Evolutionary conservation across 176 grass and related monocot species (phyloP).

Genomic region (Oryza glaberrima): DNA sequence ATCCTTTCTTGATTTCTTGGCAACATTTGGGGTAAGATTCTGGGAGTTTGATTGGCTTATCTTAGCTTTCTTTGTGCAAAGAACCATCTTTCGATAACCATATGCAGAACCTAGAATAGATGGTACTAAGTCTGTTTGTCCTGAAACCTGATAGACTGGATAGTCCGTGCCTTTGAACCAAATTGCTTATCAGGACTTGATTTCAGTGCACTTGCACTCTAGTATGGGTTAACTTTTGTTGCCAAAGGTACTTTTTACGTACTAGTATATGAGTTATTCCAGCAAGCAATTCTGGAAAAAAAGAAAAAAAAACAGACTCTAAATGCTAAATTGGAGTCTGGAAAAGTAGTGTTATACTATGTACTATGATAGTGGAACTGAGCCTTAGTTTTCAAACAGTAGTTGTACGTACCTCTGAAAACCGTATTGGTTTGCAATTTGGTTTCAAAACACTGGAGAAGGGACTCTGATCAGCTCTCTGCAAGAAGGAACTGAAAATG

Average conservation of each 20-base stretch:
- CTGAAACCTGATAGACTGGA: background rate
- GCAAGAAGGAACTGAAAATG: background rate
- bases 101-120: background rate
- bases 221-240: too few species aligned
- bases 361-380: background rate
- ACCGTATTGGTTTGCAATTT: slow-evolving; percentile 14
- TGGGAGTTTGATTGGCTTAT: background rate
- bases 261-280: background rate
- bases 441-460: background rate
- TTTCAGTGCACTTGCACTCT: background rate
- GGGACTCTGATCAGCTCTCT: background rate
- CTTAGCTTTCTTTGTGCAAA: background rate
- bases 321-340: background rate
- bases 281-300: background rate
- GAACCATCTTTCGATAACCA: slow-evolving; percentile 12
- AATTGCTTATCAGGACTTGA: background rate
- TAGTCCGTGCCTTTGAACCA: slow-evolving; percentile 4
- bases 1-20: background rate
- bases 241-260: too few species aligned
- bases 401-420: background rate
- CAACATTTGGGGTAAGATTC: background rate
- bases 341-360: background rate
- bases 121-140: background rate
- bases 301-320: background rate
- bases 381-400: background rate